Base-by-base conservation (phyloP, 495 filamentous ascomycete species). In the Penicillium crystallinum region DNA sequence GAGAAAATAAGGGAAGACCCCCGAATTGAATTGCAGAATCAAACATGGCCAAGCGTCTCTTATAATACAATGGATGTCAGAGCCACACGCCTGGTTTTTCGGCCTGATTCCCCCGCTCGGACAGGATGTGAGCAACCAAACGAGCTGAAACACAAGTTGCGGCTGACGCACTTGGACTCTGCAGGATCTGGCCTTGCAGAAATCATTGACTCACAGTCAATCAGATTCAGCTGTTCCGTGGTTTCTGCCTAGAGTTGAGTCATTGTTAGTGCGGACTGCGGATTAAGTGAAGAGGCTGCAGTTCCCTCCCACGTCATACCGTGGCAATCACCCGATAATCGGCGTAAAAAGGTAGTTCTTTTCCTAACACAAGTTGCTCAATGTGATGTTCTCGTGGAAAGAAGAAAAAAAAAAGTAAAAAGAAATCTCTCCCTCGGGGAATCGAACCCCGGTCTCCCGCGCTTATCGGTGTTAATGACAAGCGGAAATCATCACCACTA, bases 401-500 rank as follows among this genome's bases (percentile, higher is more conserved):
- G 10, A 25, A 45, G 44, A 44, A 21, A 19, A 42, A 43, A 25
- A 19, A 25, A 51, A 44, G 14, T 22, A 46, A 55, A 56, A 56
- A 41, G 31, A 52, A 44, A 64, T 67, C 69, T 72, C 67, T 70
- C 67, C 63, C 61, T 67, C 73, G 68, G 74, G 74, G 74, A 77
- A 77, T 77, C 74, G 74, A 76, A 77, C 73, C 71, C 71, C 68
- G 74, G 73, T 76, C 73, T 77, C 72, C 52, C 61, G 58, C 58
- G 58, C 62, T 63, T 62, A 60, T 57, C 60, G 46, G 54, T 58
- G 7, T 56, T 57, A 56, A 62, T 72, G 73, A 76, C 72, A 77
- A 75, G 72, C 71, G 73, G 72, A 77, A 77, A 74, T 74, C 73
- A 76, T 76, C 59, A 74, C 73, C 73, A 73, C 71, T 76, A 72